phyloP scores from a whole-genome alignment of 768 basidiomycete genomes.

The Lanmaoa rubissima region DNA sequence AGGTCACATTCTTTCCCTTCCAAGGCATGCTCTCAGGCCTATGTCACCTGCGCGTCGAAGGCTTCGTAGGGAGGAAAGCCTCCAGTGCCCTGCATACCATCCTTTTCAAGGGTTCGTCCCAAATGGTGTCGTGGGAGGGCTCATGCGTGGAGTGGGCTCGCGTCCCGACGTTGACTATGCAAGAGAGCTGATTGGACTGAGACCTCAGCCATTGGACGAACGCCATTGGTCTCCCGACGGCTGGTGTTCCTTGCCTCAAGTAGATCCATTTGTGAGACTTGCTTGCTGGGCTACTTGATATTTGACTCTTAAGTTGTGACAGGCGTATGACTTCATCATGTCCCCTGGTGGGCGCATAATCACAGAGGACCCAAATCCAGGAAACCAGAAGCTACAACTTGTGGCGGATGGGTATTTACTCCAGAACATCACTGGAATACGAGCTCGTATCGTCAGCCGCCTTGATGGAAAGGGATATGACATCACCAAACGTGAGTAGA shows the following conservation, averaged over 20 bases:
- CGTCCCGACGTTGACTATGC: constrained; percentile 82
- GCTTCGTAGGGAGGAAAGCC: constrained; percentile 59
- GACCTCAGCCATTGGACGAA: constrained; percentile 48
- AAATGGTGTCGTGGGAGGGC: constrained; percentile 38
- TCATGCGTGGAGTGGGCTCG: constrained; percentile 67
- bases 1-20: constrained; percentile 82
- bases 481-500: constrained; percentile 68
- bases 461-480: constrained; percentile 86
- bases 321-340: constrained; percentile 85
- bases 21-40: constrained; percentile 50
- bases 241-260: constrained; percentile 70
- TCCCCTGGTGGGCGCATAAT: constrained; percentile 52
- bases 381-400: constrained; percentile 57
- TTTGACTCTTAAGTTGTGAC: neutral
- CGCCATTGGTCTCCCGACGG: constrained; percentile 65
- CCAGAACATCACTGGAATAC: constrained; percentile 74
- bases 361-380: constrained; percentile 70
- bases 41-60: constrained; percentile 58
- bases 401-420: constrained; percentile 71
- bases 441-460: constrained; percentile 73
- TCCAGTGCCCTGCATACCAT: constrained; percentile 73
- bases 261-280: constrained; percentile 63
- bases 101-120: constrained; percentile 38
- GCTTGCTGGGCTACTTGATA: neutral
- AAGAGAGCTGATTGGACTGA: constrained; percentile 60